phyloP scores from a whole-genome alignment of 2,329 filamentous ascomycete species.

The Neofusicoccum ribis region DNA sequence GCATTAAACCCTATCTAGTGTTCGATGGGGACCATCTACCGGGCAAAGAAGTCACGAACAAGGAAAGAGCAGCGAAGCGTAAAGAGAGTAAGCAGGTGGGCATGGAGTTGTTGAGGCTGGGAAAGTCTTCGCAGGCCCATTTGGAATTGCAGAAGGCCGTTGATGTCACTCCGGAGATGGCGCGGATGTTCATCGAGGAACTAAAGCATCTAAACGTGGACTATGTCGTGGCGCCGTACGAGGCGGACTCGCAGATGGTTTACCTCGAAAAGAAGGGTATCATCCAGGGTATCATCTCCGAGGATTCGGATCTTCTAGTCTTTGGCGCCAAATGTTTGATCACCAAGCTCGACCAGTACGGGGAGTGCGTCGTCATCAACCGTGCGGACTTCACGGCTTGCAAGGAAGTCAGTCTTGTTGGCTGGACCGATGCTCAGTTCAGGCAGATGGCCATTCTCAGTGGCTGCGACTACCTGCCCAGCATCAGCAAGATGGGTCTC shows the following conservation, averaged over 20 bases:
- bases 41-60: constrained; percentile 87
- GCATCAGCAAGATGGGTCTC: constrained; percentile 80
- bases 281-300: constrained; percentile 85
- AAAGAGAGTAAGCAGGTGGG: constrained; percentile 75
- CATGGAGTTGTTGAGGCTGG: constrained; percentile 76
- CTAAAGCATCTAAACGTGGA: constrained; percentile 76
- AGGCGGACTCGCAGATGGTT: constrained; percentile 94
- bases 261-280: constrained; percentile 86
- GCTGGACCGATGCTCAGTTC: constrained; percentile 91
- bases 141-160: constrained; percentile 91
- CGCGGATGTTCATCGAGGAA: constrained; percentile 84
- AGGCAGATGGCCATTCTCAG: constrained; percentile 94
- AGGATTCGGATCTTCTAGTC: constrained; percentile 93
- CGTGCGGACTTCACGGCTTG: constrained; percentile 86
- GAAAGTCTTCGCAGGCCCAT: constrained; percentile 77
- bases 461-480: constrained; percentile 91
- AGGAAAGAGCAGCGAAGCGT: constrained; percentile 70
- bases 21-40: constrained; percentile 96
- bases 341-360: constrained; percentile 92
- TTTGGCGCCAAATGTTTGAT: constrained; percentile 89
- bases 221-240: constrained; percentile 94
- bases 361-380: constrained; percentile 89
- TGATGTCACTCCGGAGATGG: constrained; percentile 96
- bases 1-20: constrained; percentile 89
- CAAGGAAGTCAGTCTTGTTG: constrained; percentile 82